Evolutionary conservation across 129 eudicot species (phyloP).

Genomic region (Scalesia atractyloides): DNA sequence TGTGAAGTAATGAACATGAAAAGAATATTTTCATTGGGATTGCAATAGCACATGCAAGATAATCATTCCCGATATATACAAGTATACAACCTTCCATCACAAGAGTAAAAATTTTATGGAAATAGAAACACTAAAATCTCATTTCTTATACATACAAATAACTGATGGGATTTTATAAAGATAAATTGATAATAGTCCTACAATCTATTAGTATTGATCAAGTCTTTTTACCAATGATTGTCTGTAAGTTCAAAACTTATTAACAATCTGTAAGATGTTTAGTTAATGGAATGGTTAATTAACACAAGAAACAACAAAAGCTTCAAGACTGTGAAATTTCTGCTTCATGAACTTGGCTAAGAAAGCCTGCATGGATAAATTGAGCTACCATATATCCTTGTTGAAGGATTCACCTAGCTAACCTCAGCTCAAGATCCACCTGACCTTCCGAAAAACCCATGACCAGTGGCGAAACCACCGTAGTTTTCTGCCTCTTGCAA

Average conservation of each 20-base stretch:
- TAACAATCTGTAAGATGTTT: slow-evolving; percentile 3
- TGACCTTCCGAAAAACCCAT: slow-evolving; percentile 31
- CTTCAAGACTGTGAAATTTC: slow-evolving; percentile 18
- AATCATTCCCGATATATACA: background rate
- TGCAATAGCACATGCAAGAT: slow-evolving; percentile 27
- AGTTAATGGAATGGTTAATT: slow-evolving; percentile 19
- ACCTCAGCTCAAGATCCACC: slow-evolving; percentile 72
- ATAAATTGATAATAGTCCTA: background rate
- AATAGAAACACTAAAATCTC: background rate
- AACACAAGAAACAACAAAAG: slow-evolving; percentile 17
- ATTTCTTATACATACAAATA: slow-evolving; percentile 11
- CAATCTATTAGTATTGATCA: background rate
- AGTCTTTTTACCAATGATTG: background rate
- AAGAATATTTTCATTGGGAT: slow-evolving; percentile 20
- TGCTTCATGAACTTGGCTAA: slow-evolving; percentile 16
- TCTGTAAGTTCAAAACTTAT: background rate
- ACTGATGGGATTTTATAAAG: background rate
- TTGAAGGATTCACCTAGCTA: slow-evolving; percentile 52
- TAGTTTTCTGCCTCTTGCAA: slow-evolving; percentile 52
- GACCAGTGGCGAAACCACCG: slow-evolving; percentile 17
- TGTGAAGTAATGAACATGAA: slow-evolving; percentile 9
- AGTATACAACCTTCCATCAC: slow-evolving; percentile 10
- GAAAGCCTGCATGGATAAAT: slow-evolving; percentile 23
- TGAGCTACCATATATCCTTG: slow-evolving; percentile 21
- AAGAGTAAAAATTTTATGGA: background rate